Evolutionary conservation across 495 filamentous ascomycete genomes (phyloP).

Genomic region (Daldinia decipiens): DNA sequence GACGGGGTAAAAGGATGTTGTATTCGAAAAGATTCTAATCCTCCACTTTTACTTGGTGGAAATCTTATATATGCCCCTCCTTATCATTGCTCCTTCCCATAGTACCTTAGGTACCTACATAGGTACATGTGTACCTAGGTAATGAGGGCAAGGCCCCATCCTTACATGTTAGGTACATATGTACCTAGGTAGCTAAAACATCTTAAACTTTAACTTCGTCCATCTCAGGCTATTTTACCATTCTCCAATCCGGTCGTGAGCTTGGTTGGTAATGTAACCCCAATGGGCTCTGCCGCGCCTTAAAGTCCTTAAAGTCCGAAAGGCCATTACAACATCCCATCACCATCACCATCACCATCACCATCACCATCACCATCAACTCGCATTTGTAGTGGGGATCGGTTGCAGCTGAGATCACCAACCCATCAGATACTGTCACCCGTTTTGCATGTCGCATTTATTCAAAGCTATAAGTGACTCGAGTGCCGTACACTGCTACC

Average conservation of each 20-base stretch:
- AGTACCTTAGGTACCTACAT: too few relatives aligned
- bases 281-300: slow-evolving; percentile 1
- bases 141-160: too few relatives aligned
- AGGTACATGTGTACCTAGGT: too few relatives aligned
- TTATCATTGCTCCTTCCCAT: too few relatives aligned
- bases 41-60: too few relatives aligned
- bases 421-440: background rate
- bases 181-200: too few relatives aligned
- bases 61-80: too few relatives aligned
- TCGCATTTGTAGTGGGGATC: background rate
- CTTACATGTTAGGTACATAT: too few relatives aligned
- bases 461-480: background rate
- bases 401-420: background rate
- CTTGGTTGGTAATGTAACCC: slow-evolving; percentile 8
- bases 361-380: background rate
- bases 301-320: slow-evolving; percentile 5
- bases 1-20: too few relatives aligned
- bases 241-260: slow-evolving; percentile 6
- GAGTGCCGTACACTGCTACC: background rate
- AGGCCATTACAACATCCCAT: background rate
- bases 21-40: too few relatives aligned
- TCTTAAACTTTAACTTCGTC: background rate
- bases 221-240: background rate
- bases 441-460: background rate
- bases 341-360: background rate